Base-by-base conservation (phyloP, 768 basidiomycete species). In the Lactarius tabidus region DNA sequence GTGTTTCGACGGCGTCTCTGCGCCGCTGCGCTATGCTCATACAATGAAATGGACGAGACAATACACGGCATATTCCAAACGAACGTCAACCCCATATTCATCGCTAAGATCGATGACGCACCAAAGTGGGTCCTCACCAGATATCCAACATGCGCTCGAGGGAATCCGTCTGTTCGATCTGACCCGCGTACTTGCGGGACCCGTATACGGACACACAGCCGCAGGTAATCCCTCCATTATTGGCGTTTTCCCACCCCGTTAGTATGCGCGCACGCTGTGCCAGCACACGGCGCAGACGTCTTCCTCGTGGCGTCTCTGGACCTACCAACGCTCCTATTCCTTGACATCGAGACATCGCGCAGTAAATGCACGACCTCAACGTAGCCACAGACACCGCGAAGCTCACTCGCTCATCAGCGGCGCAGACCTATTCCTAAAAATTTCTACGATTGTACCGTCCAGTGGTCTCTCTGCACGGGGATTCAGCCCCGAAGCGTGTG, bases 391-490 rank as follows among this genome's bases (percentile, higher is more conserved):
- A 81, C 59, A 68, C 65, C 12, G 69, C 71, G 12, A 77, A 59
- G 10, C 75, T 85, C 8, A 60, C 23, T 48, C 63, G 1, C 78
- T 88, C 1, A 73, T 77, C 20, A 66, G 70, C 48, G 77, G 77
- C 29, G 76, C 81, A 0, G 83, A 87, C 68, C 84, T 87, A 10
- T 87, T 88, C 71, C n/a, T n/a, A n/a, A n/a, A n/a, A n/a, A n/a
- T n/a, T n/a, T n/a, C 71, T 88, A 18, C 86, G 87, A 67, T 79
- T 81, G 3, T 87, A 86, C 71, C 79, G 85, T 14, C 85, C 86
- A 0, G 80, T 2, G 81, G 80, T 0, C 71, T 87, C 17, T 74
- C 73, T 10, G 73, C 66, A 2, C 82, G 81, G 62, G 84, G 84
- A 0, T 85, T 86, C 67, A 79, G 82, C 0, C 70, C 76, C 2